Conservation (phyloP, 805 yeast species). For the Blastobotrys attinorum region DNA sequence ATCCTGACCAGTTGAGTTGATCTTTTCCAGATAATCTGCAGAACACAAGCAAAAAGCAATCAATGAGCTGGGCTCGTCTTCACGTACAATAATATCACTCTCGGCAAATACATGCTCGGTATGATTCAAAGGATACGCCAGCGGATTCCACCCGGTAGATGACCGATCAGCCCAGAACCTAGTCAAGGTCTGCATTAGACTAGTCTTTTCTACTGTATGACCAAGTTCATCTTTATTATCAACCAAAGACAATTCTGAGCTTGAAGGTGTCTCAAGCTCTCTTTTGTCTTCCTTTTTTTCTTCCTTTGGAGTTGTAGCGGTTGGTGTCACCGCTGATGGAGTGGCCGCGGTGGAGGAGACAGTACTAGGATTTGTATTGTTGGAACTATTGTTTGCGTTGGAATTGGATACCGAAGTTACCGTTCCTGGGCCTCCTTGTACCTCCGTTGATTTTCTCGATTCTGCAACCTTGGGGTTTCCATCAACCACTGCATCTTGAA, state of each 20-base stretch:
- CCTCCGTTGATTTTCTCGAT: constrained; percentile 1
- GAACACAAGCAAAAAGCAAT: constrained; percentile 89
- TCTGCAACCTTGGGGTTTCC: constrained; percentile 19
- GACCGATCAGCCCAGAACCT: constrained; percentile 98
- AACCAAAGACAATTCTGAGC: background rate
- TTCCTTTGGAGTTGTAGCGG: background rate
- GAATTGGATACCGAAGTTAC: background rate
- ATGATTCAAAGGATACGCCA: constrained; percentile 70
- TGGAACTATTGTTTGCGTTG: background rate
- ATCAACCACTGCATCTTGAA: constrained; percentile 76
- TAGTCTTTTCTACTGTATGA: constrained; percentile 52
- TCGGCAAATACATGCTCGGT: constrained; percentile 91
- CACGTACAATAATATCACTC: constrained; percentile 86
- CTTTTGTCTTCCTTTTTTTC: background rate
- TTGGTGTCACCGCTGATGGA: background rate
- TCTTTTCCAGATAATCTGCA: constrained; percentile 66
- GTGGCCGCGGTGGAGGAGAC: background rate
- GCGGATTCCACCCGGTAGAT: constrained; percentile 89
- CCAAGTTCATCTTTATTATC: constrained; percentile 2
- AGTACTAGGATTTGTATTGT: background rate
- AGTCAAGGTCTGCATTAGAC: constrained; percentile 73
- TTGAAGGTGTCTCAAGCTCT: background rate
- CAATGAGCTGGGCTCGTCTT: constrained; percentile 92
- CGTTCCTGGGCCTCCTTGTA: background rate
- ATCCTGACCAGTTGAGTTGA: constrained; percentile 22